Evolutionary conservation across 768 basidiomycete species (phyloP).

Genomic region (Panellus pusillus): DNA sequence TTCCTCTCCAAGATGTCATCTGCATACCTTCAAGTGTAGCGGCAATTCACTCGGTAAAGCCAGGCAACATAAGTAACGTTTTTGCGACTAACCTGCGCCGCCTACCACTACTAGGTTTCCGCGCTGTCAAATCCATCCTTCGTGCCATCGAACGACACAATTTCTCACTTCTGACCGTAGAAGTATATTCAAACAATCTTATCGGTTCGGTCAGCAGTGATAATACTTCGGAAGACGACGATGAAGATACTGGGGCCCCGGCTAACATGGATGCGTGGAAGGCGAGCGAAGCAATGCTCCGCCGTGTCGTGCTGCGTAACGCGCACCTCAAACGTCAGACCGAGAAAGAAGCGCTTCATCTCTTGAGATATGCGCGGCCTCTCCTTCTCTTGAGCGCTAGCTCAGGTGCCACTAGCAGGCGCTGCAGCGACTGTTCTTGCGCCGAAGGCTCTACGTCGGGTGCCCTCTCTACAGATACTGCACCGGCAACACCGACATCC

Average conservation of each 20-base stretch:
- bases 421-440: constrained; percentile 7
- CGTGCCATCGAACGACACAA: constrained; percentile 46
- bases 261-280: constrained; percentile 33
- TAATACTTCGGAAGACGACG: constrained; percentile 26
- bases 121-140: constrained; percentile 45
- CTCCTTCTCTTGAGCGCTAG: constrained; percentile 40
- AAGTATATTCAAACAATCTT: constrained; percentile 49
- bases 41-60: constrained; percentile 49
- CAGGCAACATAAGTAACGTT: too few relatives aligned
- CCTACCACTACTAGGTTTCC: constrained; percentile 35
- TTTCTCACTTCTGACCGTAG: constrained; percentile 47
- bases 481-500: constrained; percentile 11
- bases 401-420: background rate
- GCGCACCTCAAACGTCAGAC: constrained; percentile 35
- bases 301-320: constrained; percentile 44
- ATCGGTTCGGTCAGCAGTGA: constrained; percentile 24
- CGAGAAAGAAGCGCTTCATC: constrained; percentile 46
- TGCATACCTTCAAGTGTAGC: constrained; percentile 53
- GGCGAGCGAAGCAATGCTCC: constrained; percentile 33
- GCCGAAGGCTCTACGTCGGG: constrained; percentile 1
- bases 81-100: too few relatives aligned
- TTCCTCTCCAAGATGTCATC: constrained; percentile 47
- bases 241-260: constrained; percentile 21
- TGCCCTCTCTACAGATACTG: background rate
- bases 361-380: constrained; percentile 51